phyloP scores from a whole-genome alignment of 169 alveolate genomes.

The Plasmodium gaboni region DNA sequence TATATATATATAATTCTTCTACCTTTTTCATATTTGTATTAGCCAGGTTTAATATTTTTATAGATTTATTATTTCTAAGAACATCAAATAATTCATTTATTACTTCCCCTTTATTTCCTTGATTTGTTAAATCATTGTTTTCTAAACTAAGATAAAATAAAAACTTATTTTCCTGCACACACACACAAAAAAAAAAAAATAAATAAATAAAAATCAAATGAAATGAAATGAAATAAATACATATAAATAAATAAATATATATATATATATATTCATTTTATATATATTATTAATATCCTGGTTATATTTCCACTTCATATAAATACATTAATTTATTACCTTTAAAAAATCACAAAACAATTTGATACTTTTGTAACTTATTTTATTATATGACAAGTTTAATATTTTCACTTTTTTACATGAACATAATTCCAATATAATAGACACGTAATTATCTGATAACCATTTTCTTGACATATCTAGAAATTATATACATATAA shows the following conservation, averaged over 20 bases:
- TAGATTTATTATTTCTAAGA: slow-evolving; percentile 43
- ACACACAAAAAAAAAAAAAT: too few relatives aligned
- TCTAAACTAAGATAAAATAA: slow-evolving; percentile 54
- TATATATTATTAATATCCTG: not conserved
- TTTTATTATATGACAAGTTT: slow-evolving; percentile 68
- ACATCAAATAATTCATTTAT: slow-evolving; percentile 40
- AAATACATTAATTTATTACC: slow-evolving; percentile 8
- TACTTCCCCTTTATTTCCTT: slow-evolving; percentile 27
- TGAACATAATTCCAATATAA: slow-evolving; percentile 52
- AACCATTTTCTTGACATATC: slow-evolving; percentile 75
- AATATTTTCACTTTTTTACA: slow-evolving; percentile 54
- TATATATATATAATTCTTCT: too few relatives aligned
- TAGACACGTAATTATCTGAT: slow-evolving; percentile 65
- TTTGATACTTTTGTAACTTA: slow-evolving; percentile 38
- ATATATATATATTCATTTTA: slow-evolving; percentile 1
- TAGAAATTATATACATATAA: not conserved
- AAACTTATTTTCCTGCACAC: slow-evolving; percentile 41
- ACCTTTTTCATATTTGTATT: slow-evolving; percentile 72
- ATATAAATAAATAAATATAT: too few relatives aligned
- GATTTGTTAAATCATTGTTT: slow-evolving; percentile 68
- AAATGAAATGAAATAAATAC: not conserved
- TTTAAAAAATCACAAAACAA: slow-evolving; percentile 24
- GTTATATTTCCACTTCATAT: not conserved
- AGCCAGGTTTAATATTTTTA: slow-evolving; percentile 54
- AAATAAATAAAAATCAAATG: too few relatives aligned